phyloP scores from a whole-genome alignment of 1,284 basidiomycete genomes.

The Pyrrhoderma lamaoense region DNA sequence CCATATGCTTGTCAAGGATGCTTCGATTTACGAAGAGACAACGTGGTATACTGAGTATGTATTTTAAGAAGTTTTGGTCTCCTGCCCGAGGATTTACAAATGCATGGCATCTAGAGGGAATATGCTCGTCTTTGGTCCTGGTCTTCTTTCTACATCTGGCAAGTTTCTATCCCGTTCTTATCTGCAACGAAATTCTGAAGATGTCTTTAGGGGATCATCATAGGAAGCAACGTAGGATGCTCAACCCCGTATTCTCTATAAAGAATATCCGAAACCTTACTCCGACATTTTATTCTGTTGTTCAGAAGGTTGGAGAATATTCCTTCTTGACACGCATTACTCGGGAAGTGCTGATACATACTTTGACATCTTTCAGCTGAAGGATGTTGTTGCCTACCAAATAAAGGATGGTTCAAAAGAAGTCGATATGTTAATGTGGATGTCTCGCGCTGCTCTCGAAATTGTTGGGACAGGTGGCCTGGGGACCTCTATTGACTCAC shows the following conservation, averaged over 20 bases:
- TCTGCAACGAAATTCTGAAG: conserved; percentile 3
- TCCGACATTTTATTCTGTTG: conserved; percentile 16
- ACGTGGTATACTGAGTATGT: conserved; percentile 18
- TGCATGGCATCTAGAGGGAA: conserved; percentile 8
- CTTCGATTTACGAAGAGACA: conserved; percentile 16
- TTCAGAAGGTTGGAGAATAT: conserved; percentile 11
- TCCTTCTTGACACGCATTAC: background rate
- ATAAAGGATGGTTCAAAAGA: conserved; percentile 12
- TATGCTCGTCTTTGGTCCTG: conserved; percentile 18
- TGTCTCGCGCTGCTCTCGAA: conserved; percentile 18
- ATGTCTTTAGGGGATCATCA: conserved; percentile 17
- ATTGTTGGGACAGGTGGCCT: conserved; percentile 18
- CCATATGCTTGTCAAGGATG: conserved; percentile 18
- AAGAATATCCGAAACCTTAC: conserved; percentile 19
- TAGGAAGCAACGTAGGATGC: conserved; percentile 18
- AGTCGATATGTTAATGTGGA: conserved; percentile 18
- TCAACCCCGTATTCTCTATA: conserved; percentile 19
- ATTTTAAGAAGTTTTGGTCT: background rate
- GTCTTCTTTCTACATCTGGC: conserved; percentile 17
- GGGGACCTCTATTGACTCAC: conserved; percentile 17
- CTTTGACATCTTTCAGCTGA: conserved; percentile 6
- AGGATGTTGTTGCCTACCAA: conserved; percentile 14
- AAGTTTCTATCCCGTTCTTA: background rate
- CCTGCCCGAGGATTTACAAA: background rate
- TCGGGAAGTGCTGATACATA: background rate